Conservation (phyloP, 768 basidiomycete genomes). For the Kondoa subrosea region DNA sequence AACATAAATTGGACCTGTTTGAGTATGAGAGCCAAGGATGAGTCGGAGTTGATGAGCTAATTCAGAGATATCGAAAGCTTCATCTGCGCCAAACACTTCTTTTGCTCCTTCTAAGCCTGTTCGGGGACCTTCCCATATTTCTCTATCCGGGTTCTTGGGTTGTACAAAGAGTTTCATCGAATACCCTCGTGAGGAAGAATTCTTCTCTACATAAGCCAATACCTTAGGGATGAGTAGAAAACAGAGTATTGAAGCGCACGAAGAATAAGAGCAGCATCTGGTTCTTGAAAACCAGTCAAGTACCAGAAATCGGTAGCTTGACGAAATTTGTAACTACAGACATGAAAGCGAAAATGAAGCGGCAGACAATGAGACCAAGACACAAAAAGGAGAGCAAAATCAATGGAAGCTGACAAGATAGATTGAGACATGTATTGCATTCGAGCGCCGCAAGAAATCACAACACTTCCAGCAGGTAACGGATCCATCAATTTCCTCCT, state of each 20-base stretch:
- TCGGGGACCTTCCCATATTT: slow-evolving; percentile 82
- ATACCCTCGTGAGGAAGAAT: slow-evolving; percentile 51
- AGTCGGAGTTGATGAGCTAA: slow-evolving; percentile 41
- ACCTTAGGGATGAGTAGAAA: too few relatives aligned
- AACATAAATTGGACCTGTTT: slow-evolving; percentile 36
- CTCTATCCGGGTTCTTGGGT: slow-evolving; percentile 55
- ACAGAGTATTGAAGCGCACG: slow-evolving; percentile 36
- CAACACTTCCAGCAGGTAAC: slow-evolving; percentile 55
- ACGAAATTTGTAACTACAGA: slow-evolving; percentile 72
- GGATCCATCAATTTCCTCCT: slow-evolving; percentile 52
- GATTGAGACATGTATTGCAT: slow-evolving; percentile 73
- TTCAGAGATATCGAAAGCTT: slow-evolving; percentile 33
- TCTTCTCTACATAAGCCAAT: slow-evolving; percentile 22
- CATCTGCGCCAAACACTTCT: slow-evolving; percentile 57
- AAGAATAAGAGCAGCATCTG: slow-evolving; percentile 71
- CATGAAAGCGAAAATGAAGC: too few relatives aligned
- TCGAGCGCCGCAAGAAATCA: slow-evolving; percentile 58
- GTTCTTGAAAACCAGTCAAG: slow-evolving; percentile 86
- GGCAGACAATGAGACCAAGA: slow-evolving; percentile 6
- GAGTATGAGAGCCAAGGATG: slow-evolving; percentile 13
- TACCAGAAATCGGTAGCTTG: slow-evolving; percentile 91
- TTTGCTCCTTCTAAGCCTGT: slow-evolving; percentile 52
- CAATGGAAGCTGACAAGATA: slow-evolving; percentile 37
- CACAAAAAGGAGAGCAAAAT: not conserved
- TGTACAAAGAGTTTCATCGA: slow-evolving; percentile 67